phyloP scores from a whole-genome alignment of 202 grass and related monocot genomes.

The Schoenoplectus tabernaemontani region DNA sequence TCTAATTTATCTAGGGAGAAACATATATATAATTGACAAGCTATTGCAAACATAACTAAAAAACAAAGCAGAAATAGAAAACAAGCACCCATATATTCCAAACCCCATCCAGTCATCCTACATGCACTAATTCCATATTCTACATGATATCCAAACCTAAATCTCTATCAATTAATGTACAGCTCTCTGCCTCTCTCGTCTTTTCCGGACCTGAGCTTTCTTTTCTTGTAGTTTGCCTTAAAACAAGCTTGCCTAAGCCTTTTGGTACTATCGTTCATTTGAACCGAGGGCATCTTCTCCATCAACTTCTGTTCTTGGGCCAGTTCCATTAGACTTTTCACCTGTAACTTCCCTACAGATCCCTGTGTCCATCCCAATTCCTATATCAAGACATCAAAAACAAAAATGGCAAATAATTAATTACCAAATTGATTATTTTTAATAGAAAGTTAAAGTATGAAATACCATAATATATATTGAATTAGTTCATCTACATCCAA shows the following conservation, averaged over 20 bases:
- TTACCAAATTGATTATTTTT: background rate
- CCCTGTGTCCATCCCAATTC: slow-evolving; percentile 36
- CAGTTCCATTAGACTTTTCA: slow-evolving; percentile 53
- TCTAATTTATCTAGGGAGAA: background rate
- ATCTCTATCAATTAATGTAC: background rate
- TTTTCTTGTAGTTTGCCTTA: slow-evolving; percentile 88
- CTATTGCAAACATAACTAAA: background rate
- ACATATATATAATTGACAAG: background rate
- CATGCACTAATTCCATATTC: too few species aligned
- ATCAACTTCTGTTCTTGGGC: slow-evolving; percentile 51
- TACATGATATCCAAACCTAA: background rate
- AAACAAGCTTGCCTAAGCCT: slow-evolving; percentile 80
- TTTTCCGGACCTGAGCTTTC: slow-evolving; percentile 32
- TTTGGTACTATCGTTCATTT: slow-evolving; percentile 63
- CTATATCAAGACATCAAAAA: background rate
- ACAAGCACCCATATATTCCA: too few species aligned
- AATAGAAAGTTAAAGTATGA: background rate
- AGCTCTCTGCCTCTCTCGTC: slow-evolving; percentile 3
- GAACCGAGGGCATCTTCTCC: slow-evolving; percentile 46
- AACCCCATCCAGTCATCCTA: too few species aligned
- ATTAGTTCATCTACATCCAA: background rate
- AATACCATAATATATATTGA: background rate
- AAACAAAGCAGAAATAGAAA: too few species aligned
- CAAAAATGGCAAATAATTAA: too few species aligned
- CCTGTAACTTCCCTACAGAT: slow-evolving; percentile 22